These are phyloP conservation scores for Clonostachys solani DNA, from an alignment of 2,329 filamentous ascomycete species.

Conservation along the genomic window DNA sequence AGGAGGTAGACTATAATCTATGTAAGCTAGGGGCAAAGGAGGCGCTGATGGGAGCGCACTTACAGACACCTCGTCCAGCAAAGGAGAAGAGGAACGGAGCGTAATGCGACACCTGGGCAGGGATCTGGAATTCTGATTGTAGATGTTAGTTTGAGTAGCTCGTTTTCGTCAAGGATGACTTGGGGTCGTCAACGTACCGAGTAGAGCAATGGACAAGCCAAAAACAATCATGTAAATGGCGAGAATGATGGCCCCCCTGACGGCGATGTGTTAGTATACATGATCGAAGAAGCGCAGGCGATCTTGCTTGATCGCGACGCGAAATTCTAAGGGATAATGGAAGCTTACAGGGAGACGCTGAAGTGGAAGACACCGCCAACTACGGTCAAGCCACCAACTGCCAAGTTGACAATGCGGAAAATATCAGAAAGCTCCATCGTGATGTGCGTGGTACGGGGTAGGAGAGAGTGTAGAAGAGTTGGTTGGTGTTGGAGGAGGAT, in stretches of 20 bases:
- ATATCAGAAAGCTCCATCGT: constrained; percentile 89
- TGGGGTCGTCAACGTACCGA: constrained; percentile 35
- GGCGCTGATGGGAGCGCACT: constrained; percentile 29
- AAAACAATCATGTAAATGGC: constrained; percentile 89
- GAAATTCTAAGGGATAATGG: neutral
- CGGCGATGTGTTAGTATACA: neutral
- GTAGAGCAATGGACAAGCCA: constrained; percentile 69
- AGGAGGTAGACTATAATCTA: constrained; percentile 84
- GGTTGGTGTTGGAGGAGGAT: too few species aligned
- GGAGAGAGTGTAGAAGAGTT: too few species aligned
- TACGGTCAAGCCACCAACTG: constrained; percentile 79
- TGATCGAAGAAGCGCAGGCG: neutral
- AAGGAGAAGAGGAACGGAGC: constrained; percentile 98
- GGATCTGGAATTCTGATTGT: constrained; percentile 80
- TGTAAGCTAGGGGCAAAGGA: neutral
- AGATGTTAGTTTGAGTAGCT: neutral
- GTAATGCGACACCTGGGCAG: constrained; percentile 87
- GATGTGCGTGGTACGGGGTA: constrained; percentile 3
- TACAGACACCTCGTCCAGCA: constrained; percentile 90
- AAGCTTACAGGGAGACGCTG: constrained; percentile 58
- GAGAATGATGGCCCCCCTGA: constrained; percentile 56
- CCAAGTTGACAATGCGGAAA: constrained; percentile 94
- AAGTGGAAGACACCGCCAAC: constrained; percentile 77
- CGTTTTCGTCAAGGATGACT: neutral
- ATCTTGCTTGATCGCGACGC: too few species aligned